phyloP scores from a whole-genome alignment of 305 asterid genomes.

The Caryopteris hybrid region DNA sequence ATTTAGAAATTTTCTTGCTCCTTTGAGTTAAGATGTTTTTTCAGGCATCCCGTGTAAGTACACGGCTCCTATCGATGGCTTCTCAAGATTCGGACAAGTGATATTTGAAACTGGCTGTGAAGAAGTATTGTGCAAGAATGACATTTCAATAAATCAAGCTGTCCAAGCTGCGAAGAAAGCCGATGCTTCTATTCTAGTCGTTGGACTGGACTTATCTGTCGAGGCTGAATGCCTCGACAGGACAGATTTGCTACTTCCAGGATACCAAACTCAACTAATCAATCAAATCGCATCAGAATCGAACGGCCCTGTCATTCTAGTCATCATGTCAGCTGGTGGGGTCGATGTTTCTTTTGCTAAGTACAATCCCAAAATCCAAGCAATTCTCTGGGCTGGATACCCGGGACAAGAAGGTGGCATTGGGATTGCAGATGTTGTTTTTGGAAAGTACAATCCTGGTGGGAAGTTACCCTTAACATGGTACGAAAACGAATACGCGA shows the following conservation, averaged over 20 bases:
- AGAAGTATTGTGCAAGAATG: conserved; percentile 24
- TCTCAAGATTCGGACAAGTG: conserved; percentile 10
- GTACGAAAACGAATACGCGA: conserved; percentile 21
- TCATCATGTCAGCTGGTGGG: conserved; percentile 34
- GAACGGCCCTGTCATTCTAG: conserved; percentile 35
- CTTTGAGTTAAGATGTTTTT: no score
- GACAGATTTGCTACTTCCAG: conserved; percentile 30
- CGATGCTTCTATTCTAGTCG: conserved; percentile 24
- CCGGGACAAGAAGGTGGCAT: conserved; percentile 48
- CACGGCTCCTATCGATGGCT: conserved; percentile 26
- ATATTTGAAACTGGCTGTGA: conserved; percentile 25
- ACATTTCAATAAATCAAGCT: conserved; percentile 19
- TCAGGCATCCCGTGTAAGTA: conserved; percentile 34
- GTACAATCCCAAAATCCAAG: conserved; percentile 13
- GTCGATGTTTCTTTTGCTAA: conserved; percentile 36
- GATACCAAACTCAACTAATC: conserved; percentile 32
- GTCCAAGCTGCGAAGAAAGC: conserved; percentile 30
- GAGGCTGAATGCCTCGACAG: conserved; percentile 34
- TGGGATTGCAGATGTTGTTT: conserved; percentile 37
- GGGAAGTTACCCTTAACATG: conserved; percentile 43
- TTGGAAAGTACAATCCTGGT: conserved; percentile 38
- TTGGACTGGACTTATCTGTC: conserved; percentile 24
- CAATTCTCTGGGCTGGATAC: conserved; percentile 44
- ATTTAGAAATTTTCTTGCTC: no score
- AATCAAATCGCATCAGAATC: conserved; percentile 26